Evolutionary conservation across 2,329 filamentous ascomycete species (phyloP).

Genomic region (Talaromyces amestolkiae): DNA sequence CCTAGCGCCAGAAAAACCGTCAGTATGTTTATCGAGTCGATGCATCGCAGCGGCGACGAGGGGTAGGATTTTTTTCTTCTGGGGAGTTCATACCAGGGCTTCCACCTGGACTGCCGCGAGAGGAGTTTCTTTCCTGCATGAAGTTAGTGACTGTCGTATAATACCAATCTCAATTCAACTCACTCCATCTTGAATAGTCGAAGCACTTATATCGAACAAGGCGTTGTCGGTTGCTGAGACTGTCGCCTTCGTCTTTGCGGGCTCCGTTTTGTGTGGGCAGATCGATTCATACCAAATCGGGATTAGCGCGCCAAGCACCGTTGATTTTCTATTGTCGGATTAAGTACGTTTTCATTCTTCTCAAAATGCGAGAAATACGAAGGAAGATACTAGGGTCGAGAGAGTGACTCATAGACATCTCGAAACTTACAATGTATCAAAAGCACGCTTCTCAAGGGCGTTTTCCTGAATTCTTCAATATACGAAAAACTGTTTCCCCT

Average conservation of each 20-base stretch:
- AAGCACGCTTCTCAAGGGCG: not conserved
- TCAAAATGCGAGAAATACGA: not conserved
- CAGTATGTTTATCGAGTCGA: constrained; percentile 27
- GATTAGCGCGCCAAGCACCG: constrained; percentile 31
- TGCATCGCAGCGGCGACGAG: constrained; percentile 23
- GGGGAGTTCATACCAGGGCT: constrained; percentile 69
- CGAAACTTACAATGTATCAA: not conserved
- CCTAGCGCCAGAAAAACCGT: constrained; percentile 50
- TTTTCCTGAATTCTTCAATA: not conserved
- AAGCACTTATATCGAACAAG: constrained; percentile 23
- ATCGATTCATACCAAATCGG: constrained; percentile 25
- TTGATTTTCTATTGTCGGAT: not conserved
- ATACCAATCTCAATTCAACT: constrained; percentile 13
- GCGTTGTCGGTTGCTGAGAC: constrained; percentile 18
- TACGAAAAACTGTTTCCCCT: constrained; percentile 6
- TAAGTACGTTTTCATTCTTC: not conserved
- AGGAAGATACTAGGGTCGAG: no score
- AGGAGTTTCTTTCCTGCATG: constrained; percentile 61
- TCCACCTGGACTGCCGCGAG: constrained; percentile 90
- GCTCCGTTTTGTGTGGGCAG: constrained; percentile 34
- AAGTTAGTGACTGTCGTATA: constrained; percentile 26
- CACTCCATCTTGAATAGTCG: constrained; percentile 35
- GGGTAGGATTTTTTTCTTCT: constrained; percentile 34
- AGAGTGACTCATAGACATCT: not conserved
- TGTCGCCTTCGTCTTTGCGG: constrained; percentile 17